A percentile compares a stretch with the other conserved stretches of the same genome.
These are phyloP conservation scores for Cicer bijugum DNA, from an alignment of 306 rosid genomes.

Conservation along the genomic window DNA sequence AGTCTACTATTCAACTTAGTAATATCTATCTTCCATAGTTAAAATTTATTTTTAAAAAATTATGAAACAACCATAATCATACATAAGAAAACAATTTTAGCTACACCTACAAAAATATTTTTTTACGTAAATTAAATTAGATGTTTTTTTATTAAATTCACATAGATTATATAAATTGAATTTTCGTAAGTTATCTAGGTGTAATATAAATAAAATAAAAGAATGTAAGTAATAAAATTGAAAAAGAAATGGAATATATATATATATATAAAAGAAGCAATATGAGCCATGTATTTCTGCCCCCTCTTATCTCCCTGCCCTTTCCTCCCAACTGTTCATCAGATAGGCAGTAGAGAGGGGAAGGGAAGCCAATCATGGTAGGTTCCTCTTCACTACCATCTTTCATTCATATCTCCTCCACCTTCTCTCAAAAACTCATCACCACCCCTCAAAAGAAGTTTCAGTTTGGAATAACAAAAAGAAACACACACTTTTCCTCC, in stretches of 20 bases:
- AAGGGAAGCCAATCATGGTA: slow-evolving; percentile 65
- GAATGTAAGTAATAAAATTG: no score
- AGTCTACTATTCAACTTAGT: rapidly evolving
- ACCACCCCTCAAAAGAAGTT: slow-evolving; percentile 39
- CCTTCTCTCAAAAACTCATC: slow-evolving; percentile 44
- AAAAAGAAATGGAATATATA: not conserved
- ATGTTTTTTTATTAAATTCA: no score
- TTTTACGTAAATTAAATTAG: no score
- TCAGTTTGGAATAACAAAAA: slow-evolving; percentile 38
- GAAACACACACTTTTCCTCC: slow-evolving; percentile 29
- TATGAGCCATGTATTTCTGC: slow-evolving; percentile 44
- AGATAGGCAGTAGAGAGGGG: slow-evolving; percentile 26
- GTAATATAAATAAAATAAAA: no score
- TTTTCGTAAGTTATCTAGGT: no score
- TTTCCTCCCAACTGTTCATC: not conserved
- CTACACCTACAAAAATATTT: no score
- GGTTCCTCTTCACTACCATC: slow-evolving; percentile 60
- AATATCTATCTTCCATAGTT: no score
- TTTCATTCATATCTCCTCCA: slow-evolving; percentile 46
- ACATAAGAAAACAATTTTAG: no score
- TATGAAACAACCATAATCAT: no score
- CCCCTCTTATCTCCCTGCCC: slow-evolving; percentile 42
- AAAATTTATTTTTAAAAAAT: no score
- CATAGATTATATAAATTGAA: no score
- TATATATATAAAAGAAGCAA: slow-evolving; percentile 17